Percentiles rank a stretch among this genome's conserved stretches.
phyloP scores from a whole-genome alignment of 352 stramenopile species.

The Peronosclerospora sorghi region DNA sequence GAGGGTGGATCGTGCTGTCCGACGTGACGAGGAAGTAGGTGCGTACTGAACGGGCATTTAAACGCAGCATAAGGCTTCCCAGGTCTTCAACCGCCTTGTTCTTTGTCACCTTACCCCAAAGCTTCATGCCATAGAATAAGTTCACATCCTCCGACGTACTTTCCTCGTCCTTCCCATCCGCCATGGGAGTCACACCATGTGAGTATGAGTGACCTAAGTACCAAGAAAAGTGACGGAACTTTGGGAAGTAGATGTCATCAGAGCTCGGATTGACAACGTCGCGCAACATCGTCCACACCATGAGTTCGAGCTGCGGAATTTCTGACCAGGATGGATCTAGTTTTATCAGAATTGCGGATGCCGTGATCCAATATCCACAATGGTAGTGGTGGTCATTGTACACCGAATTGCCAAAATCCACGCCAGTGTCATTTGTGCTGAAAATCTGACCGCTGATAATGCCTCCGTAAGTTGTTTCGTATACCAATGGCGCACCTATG shows the following conservation, averaged over 20 bases:
- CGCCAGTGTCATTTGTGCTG: conserved; percentile 36
- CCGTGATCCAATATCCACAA: conserved; percentile 70
- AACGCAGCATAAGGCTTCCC: conserved; percentile 57
- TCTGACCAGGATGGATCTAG: conserved; percentile 45
- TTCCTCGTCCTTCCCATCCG: conserved; percentile 68
- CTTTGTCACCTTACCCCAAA: conserved; percentile 52
- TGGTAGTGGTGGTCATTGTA: conserved; percentile 84
- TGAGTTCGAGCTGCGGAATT: conserved; percentile 41
- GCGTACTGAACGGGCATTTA: conserved; percentile 50
- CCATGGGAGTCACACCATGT: conserved; percentile 51
- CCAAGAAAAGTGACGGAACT: conserved; percentile 70
- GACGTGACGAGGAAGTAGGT: conserved; percentile 74
- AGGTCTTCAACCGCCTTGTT: conserved; percentile 54
- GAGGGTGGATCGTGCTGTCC: conserved; percentile 53
- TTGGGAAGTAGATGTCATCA: conserved; percentile 48
- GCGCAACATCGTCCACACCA: conserved; percentile 54
- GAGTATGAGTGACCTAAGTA: conserved; percentile 68
- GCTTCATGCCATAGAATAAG: conserved; percentile 70
- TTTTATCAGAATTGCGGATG: conserved; percentile 53
- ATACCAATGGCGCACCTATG: conserved; percentile 40
- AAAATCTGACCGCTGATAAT: conserved; percentile 44
- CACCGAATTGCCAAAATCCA: conserved; percentile 69
- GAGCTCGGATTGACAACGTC: conserved; percentile 60
- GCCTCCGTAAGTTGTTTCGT: conserved; percentile 62
- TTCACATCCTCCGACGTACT: conserved; percentile 73